Base-by-base conservation (phyloP, 2,329 filamentous ascomycete genomes). In the Nothophaeocryptopus gaeumannii region DNA sequence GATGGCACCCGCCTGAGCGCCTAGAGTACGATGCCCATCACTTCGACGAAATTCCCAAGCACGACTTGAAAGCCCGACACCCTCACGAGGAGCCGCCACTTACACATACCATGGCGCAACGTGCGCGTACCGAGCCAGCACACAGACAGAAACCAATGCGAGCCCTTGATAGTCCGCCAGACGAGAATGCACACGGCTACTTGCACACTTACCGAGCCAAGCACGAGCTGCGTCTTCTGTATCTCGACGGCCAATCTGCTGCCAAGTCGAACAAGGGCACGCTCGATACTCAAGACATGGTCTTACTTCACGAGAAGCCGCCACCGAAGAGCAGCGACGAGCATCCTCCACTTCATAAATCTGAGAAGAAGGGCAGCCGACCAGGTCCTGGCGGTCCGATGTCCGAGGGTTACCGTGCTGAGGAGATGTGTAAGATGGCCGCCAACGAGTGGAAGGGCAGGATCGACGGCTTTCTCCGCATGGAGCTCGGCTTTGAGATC, bases 401-500 rank as follows among this genome's bases (percentile, higher is more conserved):
- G 56, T 70, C 69, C 38, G 84, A 88, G 45, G 58, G 53, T 5
- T 63, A 67, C 2, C 79, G 84, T 5, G 84, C 83, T 0, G 41
- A 58, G 1, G 72, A 73, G 1, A 67, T 87, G 1, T 89, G 86
- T 64, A 66, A 74, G 0, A 58, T 85, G 8, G 74, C 78, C 0
- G 8, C 66, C 38, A 51, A 66, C 59, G 46, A 80, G 65, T 83
- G 79, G 79, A 8, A 73, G 10, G 64, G 64, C 29, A 68, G 70
- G 11, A 70, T 86, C n/a, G 80, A 87, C 58, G 83, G 82, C 0
- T 72, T 87, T 15, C 67, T 88, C 2, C 77, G 85, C 9, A 84
- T 84, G 76, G 85, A 89, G 61, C 76, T 78, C 13, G 85, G 85
- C 0, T 88, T 88, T 56, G 85, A 89, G 65, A 74, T 86, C 45